Evolutionary conservation across 192 early-diverging fungal species (phyloP).

Genomic region (Coemansia sp.): DNA sequence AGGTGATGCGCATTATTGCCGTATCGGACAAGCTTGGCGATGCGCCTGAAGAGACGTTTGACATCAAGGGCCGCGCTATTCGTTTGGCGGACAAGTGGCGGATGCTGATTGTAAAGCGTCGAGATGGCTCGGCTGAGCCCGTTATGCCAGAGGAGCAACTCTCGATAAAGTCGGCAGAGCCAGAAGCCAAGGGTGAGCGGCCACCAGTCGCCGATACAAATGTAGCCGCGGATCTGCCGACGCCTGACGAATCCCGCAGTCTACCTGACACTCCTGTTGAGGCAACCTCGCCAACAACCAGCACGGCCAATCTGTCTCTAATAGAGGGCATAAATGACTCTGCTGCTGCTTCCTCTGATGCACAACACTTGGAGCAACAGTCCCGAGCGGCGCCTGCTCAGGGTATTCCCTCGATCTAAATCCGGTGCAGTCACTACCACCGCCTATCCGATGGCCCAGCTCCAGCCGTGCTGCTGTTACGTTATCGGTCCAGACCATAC

Average conservation of each 20-base stretch:
- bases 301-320: background rate
- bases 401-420: conserved; percentile 6
- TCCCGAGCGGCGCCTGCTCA: conserved; percentile 4
- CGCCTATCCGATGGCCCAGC: too few relatives aligned
- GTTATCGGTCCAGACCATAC: background rate
- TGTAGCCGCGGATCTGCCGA: background rate
- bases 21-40: conserved; percentile 34
- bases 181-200: background rate
- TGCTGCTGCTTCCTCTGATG: background rate
- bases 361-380: background rate
- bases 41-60: conserved; percentile 43
- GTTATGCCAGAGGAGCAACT: conserved; percentile 37
- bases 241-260: background rate
- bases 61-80: conserved; percentile 50
- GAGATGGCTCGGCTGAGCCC: conserved; percentile 37
- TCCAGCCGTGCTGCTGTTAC: background rate
- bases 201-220: background rate
- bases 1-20: conserved; percentile 56
- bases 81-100: conserved; percentile 53
- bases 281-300: background rate
- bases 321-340: conserved; percentile 7
- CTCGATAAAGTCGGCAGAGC: conserved; percentile 15
- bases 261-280: background rate
- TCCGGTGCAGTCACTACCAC: background rate
- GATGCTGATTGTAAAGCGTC: conserved; percentile 37